phyloP scores from a whole-genome alignment of 805 yeast genomes.

The Sugiyamaella valdiviana region DNA sequence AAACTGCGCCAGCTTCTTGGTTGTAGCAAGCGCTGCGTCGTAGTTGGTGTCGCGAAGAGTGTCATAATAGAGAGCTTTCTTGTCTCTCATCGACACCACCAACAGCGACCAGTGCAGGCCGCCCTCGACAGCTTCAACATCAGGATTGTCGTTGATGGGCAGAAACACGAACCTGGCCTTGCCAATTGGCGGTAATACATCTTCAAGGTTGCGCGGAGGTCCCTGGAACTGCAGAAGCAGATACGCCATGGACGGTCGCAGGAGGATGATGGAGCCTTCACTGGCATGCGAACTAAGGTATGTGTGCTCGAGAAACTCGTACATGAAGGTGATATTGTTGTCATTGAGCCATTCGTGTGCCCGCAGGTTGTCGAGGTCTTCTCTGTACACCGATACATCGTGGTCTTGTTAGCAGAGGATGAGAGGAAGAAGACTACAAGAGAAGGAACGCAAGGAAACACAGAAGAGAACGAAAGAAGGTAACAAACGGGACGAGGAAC shows the following conservation, averaged over 20 bases:
- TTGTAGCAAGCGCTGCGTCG: constrained; percentile 31
- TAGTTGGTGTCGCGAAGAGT: constrained; percentile 46
- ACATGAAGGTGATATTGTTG: constrained; percentile 57
- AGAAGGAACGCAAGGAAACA: background rate
- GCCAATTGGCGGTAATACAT: constrained; percentile 42
- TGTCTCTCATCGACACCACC: constrained; percentile 44
- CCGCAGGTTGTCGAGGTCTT: constrained; percentile 51
- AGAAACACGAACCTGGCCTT: constrained; percentile 49
- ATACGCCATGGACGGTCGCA: constrained; percentile 61
- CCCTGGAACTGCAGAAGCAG: constrained; percentile 42
- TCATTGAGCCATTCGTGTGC: constrained; percentile 74
- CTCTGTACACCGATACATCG: constrained; percentile 51
- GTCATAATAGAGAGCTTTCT: constrained; percentile 51
- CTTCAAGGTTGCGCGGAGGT: constrained; percentile 37
- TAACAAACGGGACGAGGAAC: background rate
- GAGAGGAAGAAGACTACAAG: background rate
- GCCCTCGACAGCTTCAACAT: constrained; percentile 46
- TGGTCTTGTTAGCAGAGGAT: constrained; percentile 24
- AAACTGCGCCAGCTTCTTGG: constrained; percentile 29
- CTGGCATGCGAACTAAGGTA: constrained; percentile 23
- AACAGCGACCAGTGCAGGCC: constrained; percentile 77
- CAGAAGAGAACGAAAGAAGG: no score
- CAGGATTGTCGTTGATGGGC: constrained; percentile 63
- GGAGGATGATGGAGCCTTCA: constrained; percentile 33
- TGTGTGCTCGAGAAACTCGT: constrained; percentile 45